Conservation (phyloP, 495 filamentous ascomycete species). For the Friedmanniomyces simplex region DNA sequence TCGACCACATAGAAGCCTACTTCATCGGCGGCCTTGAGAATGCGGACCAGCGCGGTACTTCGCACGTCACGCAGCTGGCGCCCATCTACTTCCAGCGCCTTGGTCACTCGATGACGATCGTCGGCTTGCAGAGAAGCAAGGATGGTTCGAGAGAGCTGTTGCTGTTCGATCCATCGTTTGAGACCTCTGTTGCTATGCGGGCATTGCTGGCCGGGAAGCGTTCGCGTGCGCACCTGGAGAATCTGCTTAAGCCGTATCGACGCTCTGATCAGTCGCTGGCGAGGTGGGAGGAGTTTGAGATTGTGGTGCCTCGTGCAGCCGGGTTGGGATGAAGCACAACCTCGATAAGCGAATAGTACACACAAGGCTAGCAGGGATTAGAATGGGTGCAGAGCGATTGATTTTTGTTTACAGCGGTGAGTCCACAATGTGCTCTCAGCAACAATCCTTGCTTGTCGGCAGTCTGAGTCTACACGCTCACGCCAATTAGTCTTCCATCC, state of each 20-base stretch:
- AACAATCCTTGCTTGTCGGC: no score
- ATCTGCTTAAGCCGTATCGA: conserved; percentile 60
- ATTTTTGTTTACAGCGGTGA: no score
- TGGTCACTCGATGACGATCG: conserved; percentile 85
- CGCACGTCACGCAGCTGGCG: conserved; percentile 53
- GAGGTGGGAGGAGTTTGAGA: conserved; percentile 66
- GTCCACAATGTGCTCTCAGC: no score
- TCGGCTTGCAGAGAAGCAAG: conserved; percentile 64
- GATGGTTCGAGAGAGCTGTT: conserved; percentile 62
- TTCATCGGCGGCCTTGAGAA: conserved; percentile 44
- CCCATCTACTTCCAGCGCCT: conserved; percentile 88
- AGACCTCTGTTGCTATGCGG: conserved; percentile 52
- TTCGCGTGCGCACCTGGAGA: conserved; percentile 39
- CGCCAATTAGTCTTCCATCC: background rate
- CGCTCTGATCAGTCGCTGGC: conserved; percentile 53
- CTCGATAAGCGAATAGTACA: background rate
- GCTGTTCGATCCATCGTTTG: conserved; percentile 84
- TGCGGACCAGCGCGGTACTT: background rate
- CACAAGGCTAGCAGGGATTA: background rate
- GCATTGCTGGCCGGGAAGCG: conserved; percentile 22
- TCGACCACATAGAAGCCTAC: conserved; percentile 61
- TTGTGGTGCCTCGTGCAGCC: conserved; percentile 26
- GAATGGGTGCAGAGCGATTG: no score
- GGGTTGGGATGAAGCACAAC: background rate
- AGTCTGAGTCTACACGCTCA: background rate